phyloP scores from a whole-genome alignment of 305 asterid species.

The Fraxinus dipetala region DNA sequence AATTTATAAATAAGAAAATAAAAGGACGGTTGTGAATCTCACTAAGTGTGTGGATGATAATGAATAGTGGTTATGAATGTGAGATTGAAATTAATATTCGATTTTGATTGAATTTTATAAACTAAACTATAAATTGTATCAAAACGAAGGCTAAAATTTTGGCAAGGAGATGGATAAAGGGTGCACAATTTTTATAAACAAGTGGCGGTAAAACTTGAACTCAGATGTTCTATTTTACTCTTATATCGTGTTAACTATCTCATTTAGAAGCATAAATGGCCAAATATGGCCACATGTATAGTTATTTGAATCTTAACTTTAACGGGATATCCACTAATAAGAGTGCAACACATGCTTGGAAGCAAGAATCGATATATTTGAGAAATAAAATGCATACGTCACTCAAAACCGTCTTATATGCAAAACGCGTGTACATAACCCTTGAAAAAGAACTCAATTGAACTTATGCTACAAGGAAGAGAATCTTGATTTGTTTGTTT shows the following conservation, averaged over 20 bases:
- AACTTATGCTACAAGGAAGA: slow-evolving; percentile 1
- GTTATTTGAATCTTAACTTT: background rate
- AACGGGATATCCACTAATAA: background rate
- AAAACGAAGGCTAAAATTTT: background rate
- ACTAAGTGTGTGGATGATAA: background rate
- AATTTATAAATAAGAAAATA: background rate
- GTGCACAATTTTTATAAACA: background rate
- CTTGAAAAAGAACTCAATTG: slow-evolving; percentile 27
- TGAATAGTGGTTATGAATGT: background rate
- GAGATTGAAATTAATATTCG: background rate
- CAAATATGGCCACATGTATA: background rate
- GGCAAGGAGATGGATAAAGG: background rate
- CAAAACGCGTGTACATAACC: background rate
- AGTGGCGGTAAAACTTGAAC: background rate
- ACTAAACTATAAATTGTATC: background rate
- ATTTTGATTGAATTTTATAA: background rate
- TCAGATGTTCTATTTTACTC: background rate
- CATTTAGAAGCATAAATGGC: background rate
- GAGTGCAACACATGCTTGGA: background rate
- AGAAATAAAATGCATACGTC: background rate
- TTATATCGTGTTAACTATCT: background rate
- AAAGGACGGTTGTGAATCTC: background rate
- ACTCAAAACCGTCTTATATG: background rate
- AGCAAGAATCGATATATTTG: background rate
- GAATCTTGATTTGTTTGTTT: background rate